Evolutionary conservation across 257 asterid genomes (phyloP).

Genomic region (Phtheirospermum japonicum): DNA sequence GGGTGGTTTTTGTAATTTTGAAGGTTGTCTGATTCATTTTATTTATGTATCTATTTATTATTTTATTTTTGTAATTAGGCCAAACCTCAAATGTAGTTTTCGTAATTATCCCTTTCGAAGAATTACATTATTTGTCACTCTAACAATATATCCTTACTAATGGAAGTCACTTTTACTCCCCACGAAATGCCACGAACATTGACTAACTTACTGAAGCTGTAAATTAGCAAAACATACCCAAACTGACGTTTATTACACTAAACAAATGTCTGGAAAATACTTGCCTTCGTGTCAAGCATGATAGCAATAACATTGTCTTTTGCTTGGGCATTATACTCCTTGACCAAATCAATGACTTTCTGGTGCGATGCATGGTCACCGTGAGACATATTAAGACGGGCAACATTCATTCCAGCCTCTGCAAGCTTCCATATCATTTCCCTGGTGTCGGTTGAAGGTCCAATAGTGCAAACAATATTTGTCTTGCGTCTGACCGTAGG

Average conservation of each 20-base stretch:
- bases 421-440: conserved; percentile 99
- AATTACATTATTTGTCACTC: neutral
- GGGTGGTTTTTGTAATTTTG: neutral
- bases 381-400: conserved; percentile 95
- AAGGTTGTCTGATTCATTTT: neutral
- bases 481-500: conserved; percentile 90
- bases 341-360: conserved; percentile 93
- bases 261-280: conserved; percentile 23
- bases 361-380: conserved; percentile 99
- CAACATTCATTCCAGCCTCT: conserved; percentile 99
- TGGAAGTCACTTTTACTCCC: conserved; percentile 12
- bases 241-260: conserved; percentile 3
- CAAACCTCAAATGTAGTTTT: too few relatives aligned
- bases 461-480: conserved; percentile 95
- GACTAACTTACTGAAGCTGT: conserved; percentile 14
- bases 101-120: too few relatives aligned
- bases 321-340: conserved; percentile 85
- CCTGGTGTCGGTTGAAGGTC: conserved; percentile 85
- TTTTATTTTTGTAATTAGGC: too few relatives aligned
- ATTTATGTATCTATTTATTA: too few relatives aligned
- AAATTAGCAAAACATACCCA: neutral
- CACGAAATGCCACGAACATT: conserved; percentile 9
- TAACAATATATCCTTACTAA: neutral
- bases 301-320: conserved; percentile 93
- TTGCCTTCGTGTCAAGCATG: conserved; percentile 98